These are phyloP conservation scores for Teratosphaeria destructans DNA, from an alignment of 2,329 filamentous ascomycete genomes.

Conservation along the genomic window DNA sequence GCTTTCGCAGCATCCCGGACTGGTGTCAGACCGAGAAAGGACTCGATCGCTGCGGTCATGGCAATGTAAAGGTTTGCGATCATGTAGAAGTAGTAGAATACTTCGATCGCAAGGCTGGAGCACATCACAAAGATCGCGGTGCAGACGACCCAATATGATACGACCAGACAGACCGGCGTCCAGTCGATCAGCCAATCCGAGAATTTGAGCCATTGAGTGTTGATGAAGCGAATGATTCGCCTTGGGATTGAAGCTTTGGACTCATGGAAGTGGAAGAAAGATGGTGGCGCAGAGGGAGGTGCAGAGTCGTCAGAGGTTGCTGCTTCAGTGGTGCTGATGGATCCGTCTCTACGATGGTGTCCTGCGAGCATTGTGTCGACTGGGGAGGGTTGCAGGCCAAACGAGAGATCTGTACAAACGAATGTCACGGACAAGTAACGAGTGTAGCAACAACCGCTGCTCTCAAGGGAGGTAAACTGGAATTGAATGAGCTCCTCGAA, in stretches of 20 bases:
- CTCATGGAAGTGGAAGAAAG: background rate
- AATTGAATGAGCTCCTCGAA: background rate
- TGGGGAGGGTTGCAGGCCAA: background rate
- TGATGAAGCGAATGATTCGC: conserved; percentile 2
- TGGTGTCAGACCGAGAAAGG: conserved; percentile 22
- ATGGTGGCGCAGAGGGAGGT: background rate
- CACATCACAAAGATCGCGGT: conserved; percentile 22
- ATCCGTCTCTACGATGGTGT: background rate
- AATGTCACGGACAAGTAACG: background rate
- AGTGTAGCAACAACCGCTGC: background rate
- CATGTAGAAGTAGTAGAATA: conserved; percentile 27
- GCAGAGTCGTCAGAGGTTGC: background rate
- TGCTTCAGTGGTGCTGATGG: background rate
- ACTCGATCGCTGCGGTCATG: conserved; percentile 17
- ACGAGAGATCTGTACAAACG: background rate
- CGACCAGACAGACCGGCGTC: conserved; percentile 20
- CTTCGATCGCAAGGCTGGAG: conserved; percentile 16
- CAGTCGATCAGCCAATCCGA: conserved; percentile 23
- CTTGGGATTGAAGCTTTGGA: background rate
- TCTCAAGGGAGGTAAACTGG: background rate
- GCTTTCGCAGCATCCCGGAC: conserved; percentile 19
- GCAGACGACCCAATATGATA: conserved; percentile 21
- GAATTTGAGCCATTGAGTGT: conserved; percentile 8
- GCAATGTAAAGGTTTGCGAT: conserved; percentile 24
- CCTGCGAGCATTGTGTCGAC: background rate